Evolutionary conservation across 2,329 filamentous ascomycete species (phyloP).

Genomic region (Didymosphaeria variabile): DNA sequence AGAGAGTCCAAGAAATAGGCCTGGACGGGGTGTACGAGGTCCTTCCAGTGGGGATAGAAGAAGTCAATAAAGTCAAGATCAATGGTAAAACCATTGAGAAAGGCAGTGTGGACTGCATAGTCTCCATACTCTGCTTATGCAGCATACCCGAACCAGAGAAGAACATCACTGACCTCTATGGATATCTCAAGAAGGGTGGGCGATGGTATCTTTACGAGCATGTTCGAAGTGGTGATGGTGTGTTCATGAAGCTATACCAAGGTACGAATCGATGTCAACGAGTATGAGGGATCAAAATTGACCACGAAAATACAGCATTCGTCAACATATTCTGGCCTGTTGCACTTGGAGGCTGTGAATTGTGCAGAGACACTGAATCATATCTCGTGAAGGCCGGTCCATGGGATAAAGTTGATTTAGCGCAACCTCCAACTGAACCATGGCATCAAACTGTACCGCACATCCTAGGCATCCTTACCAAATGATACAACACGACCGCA

Average conservation of each 20-base stretch:
- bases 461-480: constrained; percentile 25
- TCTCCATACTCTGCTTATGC: constrained; percentile 28
- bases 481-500: constrained; percentile 12
- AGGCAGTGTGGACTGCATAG: constrained; percentile 28
- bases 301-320: constrained; percentile 13
- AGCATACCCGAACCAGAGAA: constrained; percentile 30
- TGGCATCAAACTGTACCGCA: constrained; percentile 27
- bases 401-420: constrained; percentile 26
- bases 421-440: constrained; percentile 24
- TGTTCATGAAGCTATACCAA: constrained; percentile 29
- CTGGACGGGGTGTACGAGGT: constrained; percentile 26
- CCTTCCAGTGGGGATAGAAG: constrained; percentile 24
- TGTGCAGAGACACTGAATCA: constrained; percentile 27
- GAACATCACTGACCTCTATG: constrained; percentile 25
- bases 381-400: constrained; percentile 23
- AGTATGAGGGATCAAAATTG: not conserved
- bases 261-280: constrained; percentile 16
- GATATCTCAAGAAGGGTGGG: constrained; percentile 28
- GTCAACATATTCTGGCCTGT: constrained; percentile 30
- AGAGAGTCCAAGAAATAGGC: constrained; percentile 18
- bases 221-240: constrained; percentile 17
- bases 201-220: constrained; percentile 32
- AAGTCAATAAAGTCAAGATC: constrained; percentile 10
- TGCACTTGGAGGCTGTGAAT: constrained; percentile 25
- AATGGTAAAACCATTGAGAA: constrained; percentile 18